These are phyloP conservation scores for Paramarasmius palmivorus DNA, from an alignment of 1,284 basidiomycete genomes.

Conservation along the genomic window DNA sequence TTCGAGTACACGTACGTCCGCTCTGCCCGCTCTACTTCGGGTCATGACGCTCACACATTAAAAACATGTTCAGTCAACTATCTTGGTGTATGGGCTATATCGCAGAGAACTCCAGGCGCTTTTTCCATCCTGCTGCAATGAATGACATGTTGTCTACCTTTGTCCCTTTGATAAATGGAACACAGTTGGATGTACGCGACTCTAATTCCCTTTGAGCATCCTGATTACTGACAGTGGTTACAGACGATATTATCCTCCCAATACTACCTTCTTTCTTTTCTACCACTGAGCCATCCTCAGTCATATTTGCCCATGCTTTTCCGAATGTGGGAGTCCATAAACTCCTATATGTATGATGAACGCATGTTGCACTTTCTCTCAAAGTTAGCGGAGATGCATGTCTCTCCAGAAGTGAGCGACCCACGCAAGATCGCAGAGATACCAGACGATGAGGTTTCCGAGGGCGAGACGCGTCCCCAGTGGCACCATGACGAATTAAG, in stretches of 20 bases:
- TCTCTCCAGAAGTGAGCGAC: conserved; percentile 72
- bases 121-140: conserved; percentile 89
- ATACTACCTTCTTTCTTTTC: conserved; percentile 80
- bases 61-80: conserved; percentile 53
- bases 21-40: conserved; percentile 1
- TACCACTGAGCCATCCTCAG: conserved; percentile 79
- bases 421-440: conserved; percentile 63
- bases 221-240: conserved; percentile 13
- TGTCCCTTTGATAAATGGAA: conserved; percentile 76
- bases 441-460: conserved; percentile 70
- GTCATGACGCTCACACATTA: not conserved
- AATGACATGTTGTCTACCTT: conserved; percentile 89
- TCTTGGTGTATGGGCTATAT: conserved; percentile 87
- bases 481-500: conserved; percentile 51
- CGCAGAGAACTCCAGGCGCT: conserved; percentile 79
- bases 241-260: conserved; percentile 78
- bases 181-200: conserved; percentile 65
- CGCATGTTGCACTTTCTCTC: conserved; percentile 76
- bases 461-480: conserved; percentile 60
- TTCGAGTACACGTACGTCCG: conserved; percentile 73
- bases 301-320: conserved; percentile 81
- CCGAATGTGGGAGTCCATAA: conserved; percentile 81
- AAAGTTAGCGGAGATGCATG: conserved; percentile 71
- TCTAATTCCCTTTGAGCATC: not conserved
- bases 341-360: conserved; percentile 84